Evolutionary conservation across 2,329 filamentous ascomycete species (phyloP).

Genomic region (Myriosclerotinia scirpicola): DNA sequence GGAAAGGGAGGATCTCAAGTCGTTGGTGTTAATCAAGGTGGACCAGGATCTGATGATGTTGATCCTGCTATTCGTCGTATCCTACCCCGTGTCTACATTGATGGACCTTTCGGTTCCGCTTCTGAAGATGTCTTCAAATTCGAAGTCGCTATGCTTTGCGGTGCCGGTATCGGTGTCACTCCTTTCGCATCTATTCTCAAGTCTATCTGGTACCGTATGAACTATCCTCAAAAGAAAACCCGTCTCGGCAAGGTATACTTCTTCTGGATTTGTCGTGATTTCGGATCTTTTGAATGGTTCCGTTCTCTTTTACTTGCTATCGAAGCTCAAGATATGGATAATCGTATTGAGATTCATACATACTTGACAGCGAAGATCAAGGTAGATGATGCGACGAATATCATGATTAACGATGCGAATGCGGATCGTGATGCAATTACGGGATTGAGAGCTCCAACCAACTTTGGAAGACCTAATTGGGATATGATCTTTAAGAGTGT

Average conservation of each 20-base stretch:
- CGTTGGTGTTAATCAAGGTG: constrained; percentile 63
- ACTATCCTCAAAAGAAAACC: constrained; percentile 78
- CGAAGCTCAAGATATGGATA: constrained; percentile 79
- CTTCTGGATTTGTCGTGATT: constrained; percentile 89
- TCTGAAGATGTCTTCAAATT: constrained; percentile 91
- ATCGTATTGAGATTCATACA: constrained; percentile 85
- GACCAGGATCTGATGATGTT: constrained; percentile 50
- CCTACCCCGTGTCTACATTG: constrained; percentile 76
- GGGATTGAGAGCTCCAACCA: constrained; percentile 76
- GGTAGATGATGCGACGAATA: constrained; percentile 81
- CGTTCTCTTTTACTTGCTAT: constrained; percentile 79
- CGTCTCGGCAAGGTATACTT: constrained; percentile 85
- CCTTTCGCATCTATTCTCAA: constrained; percentile 85
- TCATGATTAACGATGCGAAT: constrained; percentile 89
- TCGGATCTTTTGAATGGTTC: constrained; percentile 89
- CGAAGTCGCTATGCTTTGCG: constrained; percentile 75
- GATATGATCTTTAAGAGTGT: constrained; percentile 86
- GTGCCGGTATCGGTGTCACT: constrained; percentile 82
- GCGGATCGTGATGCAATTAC: constrained; percentile 84
- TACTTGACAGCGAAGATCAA: constrained; percentile 88
- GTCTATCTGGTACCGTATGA: constrained; percentile 92
- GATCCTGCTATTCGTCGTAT: constrained; percentile 72
- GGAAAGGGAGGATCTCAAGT: constrained; percentile 57
- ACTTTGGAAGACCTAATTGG: constrained; percentile 86
- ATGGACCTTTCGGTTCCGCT: constrained; percentile 81